Evolutionary conservation across 1,284 basidiomycete species (phyloP), one percentile per base, ranked within the genome.

Genomic region (Volvariella surrecta): DNA sequence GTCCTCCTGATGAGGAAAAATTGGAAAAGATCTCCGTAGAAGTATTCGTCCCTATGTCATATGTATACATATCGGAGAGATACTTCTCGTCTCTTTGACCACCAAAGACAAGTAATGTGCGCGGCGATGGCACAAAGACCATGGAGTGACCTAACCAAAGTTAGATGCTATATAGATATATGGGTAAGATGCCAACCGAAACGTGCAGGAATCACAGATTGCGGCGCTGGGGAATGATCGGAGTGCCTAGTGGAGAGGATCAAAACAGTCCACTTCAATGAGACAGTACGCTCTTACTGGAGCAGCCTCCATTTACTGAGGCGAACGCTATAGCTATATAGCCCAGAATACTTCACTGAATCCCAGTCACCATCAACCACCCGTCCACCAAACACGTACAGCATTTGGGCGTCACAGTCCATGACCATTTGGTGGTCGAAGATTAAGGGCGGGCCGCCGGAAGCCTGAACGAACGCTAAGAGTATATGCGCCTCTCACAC

Each of bases 351-450:
- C 48, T 78, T 82, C 34, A 64, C 54, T 1, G 62, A 57, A 13
- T 73, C 66, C 69, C 71, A 73, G 21, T 82, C 70, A 3, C 72
- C 75, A 49, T 85, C 80, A 16, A 82, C 74, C 6, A 89, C 67
- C 7, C 82, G 73, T 2, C 89, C 89, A 8, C 89, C 89, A 50
- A 82, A 86, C 8, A 89, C 76, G 50, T 89, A 91, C 15, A 92
- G 58, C 11, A 79, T 71, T 56, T 87, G 84, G 0, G 73, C 64
- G 13, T 84, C 79, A 19, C 72, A 71, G 53, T 90, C 87, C 49
- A 90, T 76, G 31, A 70, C 78, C 76, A 91, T 84, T 56, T 88
- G 83, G 54, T 89, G 88, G 57, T 90, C 88, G 52, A 80, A 87
- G 41, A 89, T 66, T 28, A 89, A 65, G 1, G 81, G 79, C 3